Evolutionary conservation across 345 rosid genomes (phyloP), one percentile per base, ranked within the genome.

Genomic region (Ceriops tagal): DNA sequence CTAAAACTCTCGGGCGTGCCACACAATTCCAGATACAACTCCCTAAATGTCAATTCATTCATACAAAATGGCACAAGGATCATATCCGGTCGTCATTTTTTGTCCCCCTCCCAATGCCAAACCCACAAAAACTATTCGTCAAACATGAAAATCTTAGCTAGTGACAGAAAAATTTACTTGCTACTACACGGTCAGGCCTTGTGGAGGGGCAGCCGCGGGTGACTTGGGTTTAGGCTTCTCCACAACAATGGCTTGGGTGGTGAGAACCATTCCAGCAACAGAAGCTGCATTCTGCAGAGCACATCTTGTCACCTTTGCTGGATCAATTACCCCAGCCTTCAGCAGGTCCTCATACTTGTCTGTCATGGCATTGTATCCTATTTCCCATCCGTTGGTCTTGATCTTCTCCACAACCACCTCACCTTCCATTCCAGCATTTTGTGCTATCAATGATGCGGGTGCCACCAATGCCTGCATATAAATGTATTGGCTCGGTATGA

Each of bases 201-300:
- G 80, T 31, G 90, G 90, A n/a, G 90, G 4, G 39, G 90, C 89
- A 28, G 79, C 86, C 0, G 73, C 84, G 0, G 86, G 51, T 63
- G 87, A 74, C 83, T 83, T 93, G 8, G 92, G 91, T 84, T 83
- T 91, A 0, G 66, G 68, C 83, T 95, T 95, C 72, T 90, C 99
- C 0, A 92, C 98, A 16, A 95, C 98, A 39, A 95, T 95, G 77
- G 99, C 99, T 69, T 95, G 99, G 43, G 99, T 96, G 65, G 98
- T 96, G 66, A 96, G 73, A 51, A 92, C 97, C 99, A 96, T 96
- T 63, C 98, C 99, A 2, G 98, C 98, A 57, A 96, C 96, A 1
- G 99, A 96, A 52, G 99, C 91, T 2, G 99, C 77, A 68, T 96
- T 96, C 82, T 95, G 99, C 70, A 95, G 79, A 3, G 88, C 98